Evolutionary conservation across 306 rosid species (phyloP).

Genomic region (Ormosia semicastrata): DNA sequence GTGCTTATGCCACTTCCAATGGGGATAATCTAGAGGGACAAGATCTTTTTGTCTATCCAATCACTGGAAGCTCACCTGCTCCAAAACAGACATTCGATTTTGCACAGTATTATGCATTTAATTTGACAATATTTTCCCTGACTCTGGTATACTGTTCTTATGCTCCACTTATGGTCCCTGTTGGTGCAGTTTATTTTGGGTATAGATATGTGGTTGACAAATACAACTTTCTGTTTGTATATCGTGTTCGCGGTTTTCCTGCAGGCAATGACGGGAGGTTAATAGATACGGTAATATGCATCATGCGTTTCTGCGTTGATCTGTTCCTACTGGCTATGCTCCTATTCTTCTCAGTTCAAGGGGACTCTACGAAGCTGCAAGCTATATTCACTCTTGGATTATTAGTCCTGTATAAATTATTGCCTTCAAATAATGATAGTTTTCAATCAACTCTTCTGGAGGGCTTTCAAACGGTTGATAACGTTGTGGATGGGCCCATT

Average conservation of each 20-base stretch:
- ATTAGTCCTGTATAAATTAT: conserved; percentile 63
- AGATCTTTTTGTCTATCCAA: conserved; percentile 76
- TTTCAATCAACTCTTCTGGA: conserved; percentile 64
- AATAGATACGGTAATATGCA: conserved; percentile 81
- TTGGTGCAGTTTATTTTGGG: conserved; percentile 87
- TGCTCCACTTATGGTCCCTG: conserved; percentile 91
- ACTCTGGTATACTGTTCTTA: conserved; percentile 84
- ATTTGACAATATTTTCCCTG: conserved; percentile 89
- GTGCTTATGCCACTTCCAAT: conserved; percentile 49
- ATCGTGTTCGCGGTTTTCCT: conserved; percentile 89
- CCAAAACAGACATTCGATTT: conserved; percentile 94
- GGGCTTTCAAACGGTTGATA: conserved; percentile 76
- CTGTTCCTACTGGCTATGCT: conserved; percentile 85
- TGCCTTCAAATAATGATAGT: conserved; percentile 69
- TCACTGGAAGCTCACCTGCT: conserved; percentile 74
- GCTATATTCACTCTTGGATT: conserved; percentile 93
- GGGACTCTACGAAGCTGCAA: conserved; percentile 92
- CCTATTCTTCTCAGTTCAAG: conserved; percentile 85
- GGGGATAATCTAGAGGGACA: conserved; percentile 60
- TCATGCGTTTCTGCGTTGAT: conserved; percentile 94
- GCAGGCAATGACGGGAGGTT: conserved; percentile 96
- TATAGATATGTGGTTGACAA: conserved; percentile 94
- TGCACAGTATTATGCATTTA: conserved; percentile 95
- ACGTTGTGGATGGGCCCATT: conserved; percentile 66
- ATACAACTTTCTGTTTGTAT: conserved; percentile 89